Evolutionary conservation across 768 basidiomycete genomes (phyloP), one percentile per base, ranked within the genome.

Genomic region (Lactarius evosmus): DNA sequence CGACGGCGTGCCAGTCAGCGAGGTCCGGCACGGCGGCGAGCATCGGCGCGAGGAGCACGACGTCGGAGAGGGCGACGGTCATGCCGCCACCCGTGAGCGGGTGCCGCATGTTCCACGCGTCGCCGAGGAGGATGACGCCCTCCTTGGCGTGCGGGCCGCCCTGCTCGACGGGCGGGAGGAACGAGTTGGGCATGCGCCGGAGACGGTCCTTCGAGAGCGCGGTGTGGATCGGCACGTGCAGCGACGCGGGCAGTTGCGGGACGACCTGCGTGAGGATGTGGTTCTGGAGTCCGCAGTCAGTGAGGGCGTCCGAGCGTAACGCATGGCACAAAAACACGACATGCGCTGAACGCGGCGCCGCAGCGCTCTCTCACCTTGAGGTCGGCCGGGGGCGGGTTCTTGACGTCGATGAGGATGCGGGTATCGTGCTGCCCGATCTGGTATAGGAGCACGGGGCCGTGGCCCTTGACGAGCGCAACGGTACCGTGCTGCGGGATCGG

Each of bases 21-120:
- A 76, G 73, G 64, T 76, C 70, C 27, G 71, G 68, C 40, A 87
- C 74, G 29, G 78, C 68, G 1, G 76, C 76, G 0, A 97, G 78
- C 63, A 92, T 77, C 17, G 83, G 76, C 36, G 85, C 75, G 16
- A 98, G 80, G 34, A 91, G 68, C 16, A 93, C 88, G 5, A 90
- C 89, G 68, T 98, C 97, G 71, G 86, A 82, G 53, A 98, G 78
- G 2, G 94, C 95, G 41, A 98, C 96, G 0, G 95, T 95, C 97
- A 99, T 99, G 6, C 97, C 97, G 12, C 95, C 94, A 6, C 97
- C 97, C 0, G 97, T 99, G 25, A 99, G 81, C 2, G 97, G 97
- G 74, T 99, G 97, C 0, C 97, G 91, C 95, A 98, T 98, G 73
- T 98, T 99, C 89, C 93, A 96, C 2, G 96, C 87, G 72, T 98